Conservation (phyloP, 169 alveolate species). For the Ichthyophthirius multifiliis region DNA sequence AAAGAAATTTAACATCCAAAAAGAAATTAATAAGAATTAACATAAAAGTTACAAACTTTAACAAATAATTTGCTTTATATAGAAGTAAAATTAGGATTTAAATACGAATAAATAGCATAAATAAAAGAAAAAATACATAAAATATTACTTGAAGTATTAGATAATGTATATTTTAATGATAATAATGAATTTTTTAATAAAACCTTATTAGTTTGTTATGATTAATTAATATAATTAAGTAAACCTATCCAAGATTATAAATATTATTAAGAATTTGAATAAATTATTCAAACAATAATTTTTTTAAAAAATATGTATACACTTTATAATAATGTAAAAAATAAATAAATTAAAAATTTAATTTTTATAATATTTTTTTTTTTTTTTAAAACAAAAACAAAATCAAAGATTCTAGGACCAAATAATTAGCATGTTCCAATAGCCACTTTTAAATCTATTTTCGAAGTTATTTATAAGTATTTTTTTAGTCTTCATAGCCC, state of each 20-base stretch:
- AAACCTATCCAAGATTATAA: not conserved
- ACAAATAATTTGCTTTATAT: not conserved
- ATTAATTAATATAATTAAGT: not conserved
- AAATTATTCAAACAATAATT: not conserved
- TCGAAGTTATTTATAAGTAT: no score
- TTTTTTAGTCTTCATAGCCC: no score
- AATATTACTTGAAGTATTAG: not conserved
- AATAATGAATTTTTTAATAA: not conserved
- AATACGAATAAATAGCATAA: not conserved
- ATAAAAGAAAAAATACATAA: not conserved
- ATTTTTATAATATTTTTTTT: not conserved
- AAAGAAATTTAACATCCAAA: not conserved
- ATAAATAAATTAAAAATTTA: no score
- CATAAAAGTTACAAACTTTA: not conserved
- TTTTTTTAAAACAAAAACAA: no score
- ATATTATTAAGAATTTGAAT: not conserved
- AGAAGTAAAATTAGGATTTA: not conserved
- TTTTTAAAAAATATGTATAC: not conserved
- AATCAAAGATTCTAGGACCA: not conserved
- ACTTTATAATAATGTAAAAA: not conserved
- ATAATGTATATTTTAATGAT: not conserved
- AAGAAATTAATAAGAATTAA: not conserved
- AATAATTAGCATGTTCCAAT: no score
- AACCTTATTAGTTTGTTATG: not conserved
- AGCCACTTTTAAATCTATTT: no score